Evolutionary conservation across 768 basidiomycete genomes (phyloP).

Genomic region (Cyclocybe aegerita): DNA sequence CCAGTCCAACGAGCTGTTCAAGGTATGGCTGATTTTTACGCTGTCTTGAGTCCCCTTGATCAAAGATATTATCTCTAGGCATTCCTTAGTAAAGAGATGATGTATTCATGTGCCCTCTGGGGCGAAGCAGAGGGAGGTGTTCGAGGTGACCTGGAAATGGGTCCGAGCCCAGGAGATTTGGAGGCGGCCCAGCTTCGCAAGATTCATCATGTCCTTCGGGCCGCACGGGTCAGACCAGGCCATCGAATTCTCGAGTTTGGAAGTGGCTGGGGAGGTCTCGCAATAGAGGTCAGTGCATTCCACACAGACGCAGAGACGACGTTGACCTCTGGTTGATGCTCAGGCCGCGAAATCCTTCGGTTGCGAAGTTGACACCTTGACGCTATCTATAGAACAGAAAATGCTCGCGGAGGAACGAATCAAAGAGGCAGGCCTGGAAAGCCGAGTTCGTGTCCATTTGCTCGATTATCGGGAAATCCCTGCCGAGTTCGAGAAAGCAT

Average conservation of each 20-base stretch:
- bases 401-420: slow-evolving; percentile 84
- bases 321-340: slow-evolving; percentile 2
- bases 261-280: slow-evolving; percentile 91
- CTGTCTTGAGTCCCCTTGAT: slow-evolving; percentile 7
- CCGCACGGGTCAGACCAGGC: slow-evolving; percentile 76
- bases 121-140: slow-evolving; percentile 78
- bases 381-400: slow-evolving; percentile 87
- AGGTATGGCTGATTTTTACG: slow-evolving; percentile 35
- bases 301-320: background rate
- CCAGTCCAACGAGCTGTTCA: slow-evolving; percentile 88
- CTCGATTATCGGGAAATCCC: slow-evolving; percentile 90
- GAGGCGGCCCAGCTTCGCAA: slow-evolving; percentile 84
- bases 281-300: slow-evolving; percentile 66
- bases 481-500: slow-evolving; percentile 76
- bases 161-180: slow-evolving; percentile 63
- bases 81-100: slow-evolving; percentile 88
- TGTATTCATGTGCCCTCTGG: slow-evolving; percentile 92
- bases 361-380: slow-evolving; percentile 88
- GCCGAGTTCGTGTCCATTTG: slow-evolving; percentile 79
- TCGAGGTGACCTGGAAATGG: slow-evolving; percentile 61
- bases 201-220: slow-evolving; percentile 75
- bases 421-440: slow-evolving; percentile 64
- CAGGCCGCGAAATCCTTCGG: slow-evolving; percentile 70
- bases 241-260: slow-evolving; percentile 89
- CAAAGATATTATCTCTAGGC: slow-evolving; percentile 39